These are phyloP conservation scores for Aspergillus pseudotamarii DNA, from an alignment of 2,329 filamentous ascomycete species.

Conservation along the genomic window DNA sequence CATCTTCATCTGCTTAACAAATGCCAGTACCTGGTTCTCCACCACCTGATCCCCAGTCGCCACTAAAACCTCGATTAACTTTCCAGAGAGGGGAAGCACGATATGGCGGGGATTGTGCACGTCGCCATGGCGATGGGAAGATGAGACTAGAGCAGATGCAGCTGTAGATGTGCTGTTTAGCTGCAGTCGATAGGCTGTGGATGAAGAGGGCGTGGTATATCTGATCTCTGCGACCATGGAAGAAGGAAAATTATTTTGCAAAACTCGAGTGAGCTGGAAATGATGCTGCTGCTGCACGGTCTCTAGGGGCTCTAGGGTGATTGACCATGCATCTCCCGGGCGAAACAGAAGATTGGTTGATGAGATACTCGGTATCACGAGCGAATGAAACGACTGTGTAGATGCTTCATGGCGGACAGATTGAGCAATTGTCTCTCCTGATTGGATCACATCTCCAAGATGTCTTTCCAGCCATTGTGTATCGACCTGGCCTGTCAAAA, in stretches of 20 bases:
- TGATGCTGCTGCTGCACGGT: slow-evolving; percentile 47
- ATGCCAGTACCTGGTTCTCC: slow-evolving; percentile 57
- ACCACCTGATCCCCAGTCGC: slow-evolving; percentile 53
- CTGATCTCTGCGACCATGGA: slow-evolving; percentile 57
- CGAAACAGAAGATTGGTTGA: slow-evolving; percentile 53
- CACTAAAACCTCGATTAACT: slow-evolving; percentile 62
- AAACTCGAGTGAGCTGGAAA: slow-evolving; percentile 56
- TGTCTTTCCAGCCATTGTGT: slow-evolving; percentile 62
- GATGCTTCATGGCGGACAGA: slow-evolving; percentile 7
- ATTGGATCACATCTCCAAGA: slow-evolving; percentile 44
- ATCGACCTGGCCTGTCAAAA: slow-evolving; percentile 52
- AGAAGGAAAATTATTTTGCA: slow-evolving; percentile 63
- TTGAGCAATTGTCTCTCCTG: slow-evolving; percentile 34
- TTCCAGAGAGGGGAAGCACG: slow-evolving; percentile 60
- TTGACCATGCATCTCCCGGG: slow-evolving; percentile 62
- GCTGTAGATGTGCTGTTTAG: slow-evolving; percentile 51
- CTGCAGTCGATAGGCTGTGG: slow-evolving; percentile 49
- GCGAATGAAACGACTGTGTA: background rate
- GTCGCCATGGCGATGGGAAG: slow-evolving; percentile 54
- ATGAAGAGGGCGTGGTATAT: slow-evolving; percentile 46
- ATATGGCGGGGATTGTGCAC: slow-evolving; percentile 55
- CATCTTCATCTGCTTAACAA: slow-evolving; percentile 71
- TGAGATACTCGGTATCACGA: slow-evolving; percentile 21
- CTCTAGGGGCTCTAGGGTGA: slow-evolving; percentile 47
- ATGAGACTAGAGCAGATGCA: slow-evolving; percentile 40